Percentiles rank a stretch among this genome's conserved stretches.
phyloP scores from a whole-genome alignment of 305 asterid genomes.

The Fraxinus latifolia region DNA sequence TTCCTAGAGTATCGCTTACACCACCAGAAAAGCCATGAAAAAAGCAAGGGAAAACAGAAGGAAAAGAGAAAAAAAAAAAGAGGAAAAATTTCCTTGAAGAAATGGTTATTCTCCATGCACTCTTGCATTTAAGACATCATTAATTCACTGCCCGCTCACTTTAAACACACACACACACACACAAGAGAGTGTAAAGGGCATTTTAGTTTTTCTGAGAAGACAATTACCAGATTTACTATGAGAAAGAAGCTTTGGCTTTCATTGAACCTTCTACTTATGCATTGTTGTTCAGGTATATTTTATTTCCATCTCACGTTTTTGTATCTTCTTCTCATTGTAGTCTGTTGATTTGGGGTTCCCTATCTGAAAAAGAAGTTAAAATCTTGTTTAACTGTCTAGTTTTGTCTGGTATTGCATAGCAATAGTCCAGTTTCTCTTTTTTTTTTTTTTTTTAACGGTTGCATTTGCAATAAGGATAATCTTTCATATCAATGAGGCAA shows the following conservation, averaged over 20 bases:
- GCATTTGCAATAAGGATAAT: not conserved
- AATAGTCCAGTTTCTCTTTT: not conserved
- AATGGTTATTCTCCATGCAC: conserved; percentile 31
- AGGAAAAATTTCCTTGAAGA: conserved; percentile 35
- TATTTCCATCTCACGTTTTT: not conserved
- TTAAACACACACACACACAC: not conserved
- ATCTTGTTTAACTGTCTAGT: no score
- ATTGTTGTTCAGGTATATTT: not conserved
- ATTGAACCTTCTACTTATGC: conserved; percentile 25
- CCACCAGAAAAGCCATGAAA: conserved; percentile 8
- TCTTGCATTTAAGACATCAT: conserved; percentile 22
- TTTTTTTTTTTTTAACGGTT: not conserved
- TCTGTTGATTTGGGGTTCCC: not conserved
- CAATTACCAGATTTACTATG: conserved; percentile 21
- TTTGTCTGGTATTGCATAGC: not conserved
- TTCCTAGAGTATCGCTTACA: conserved; percentile 22
- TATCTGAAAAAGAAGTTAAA: not conserved
- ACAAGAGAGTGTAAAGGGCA: not conserved
- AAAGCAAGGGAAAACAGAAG: conserved; percentile 3
- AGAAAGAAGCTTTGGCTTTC: conserved; percentile 21
- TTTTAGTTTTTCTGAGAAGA: not conserved
- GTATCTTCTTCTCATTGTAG: not conserved
- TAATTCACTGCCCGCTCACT: conserved; percentile 1
- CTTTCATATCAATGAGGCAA: not conserved
- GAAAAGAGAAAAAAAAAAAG: not conserved